Percentiles rank a stretch among this genome's conserved stretches.
phyloP scores from a whole-genome alignment of 345 rosid genomes.

The Dipteronia dyeriana region DNA sequence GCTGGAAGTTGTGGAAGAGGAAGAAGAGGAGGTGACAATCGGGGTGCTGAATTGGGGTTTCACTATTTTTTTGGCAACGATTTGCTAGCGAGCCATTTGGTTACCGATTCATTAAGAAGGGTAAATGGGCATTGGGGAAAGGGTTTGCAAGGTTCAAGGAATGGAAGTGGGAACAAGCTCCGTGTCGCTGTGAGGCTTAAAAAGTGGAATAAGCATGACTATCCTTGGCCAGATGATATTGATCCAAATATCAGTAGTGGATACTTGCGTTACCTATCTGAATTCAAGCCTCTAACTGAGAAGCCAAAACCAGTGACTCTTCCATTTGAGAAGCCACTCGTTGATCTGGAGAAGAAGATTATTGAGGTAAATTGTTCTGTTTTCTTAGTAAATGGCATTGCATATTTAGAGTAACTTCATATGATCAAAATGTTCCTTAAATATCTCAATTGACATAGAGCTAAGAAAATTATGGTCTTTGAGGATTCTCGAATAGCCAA shows the following conservation, averaged over 20 bases:
- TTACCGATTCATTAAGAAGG: constrained; percentile 20
- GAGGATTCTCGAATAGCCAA: not conserved
- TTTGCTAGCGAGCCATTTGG: constrained; percentile 12
- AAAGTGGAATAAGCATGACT: constrained; percentile 27
- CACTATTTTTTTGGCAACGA: constrained; percentile 23
- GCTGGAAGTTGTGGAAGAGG: constrained; percentile 33
- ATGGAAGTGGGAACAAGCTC: constrained; percentile 12
- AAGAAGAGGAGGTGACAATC: constrained; percentile 16
- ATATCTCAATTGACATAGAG: not conserved
- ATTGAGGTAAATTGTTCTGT: constrained; percentile 22
- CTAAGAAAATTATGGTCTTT: not conserved
- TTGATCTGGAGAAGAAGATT: constrained; percentile 36
- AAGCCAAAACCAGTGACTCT: constrained; percentile 34
- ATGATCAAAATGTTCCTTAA: not conserved
- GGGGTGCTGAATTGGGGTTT: constrained; percentile 25
- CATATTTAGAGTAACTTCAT: not conserved
- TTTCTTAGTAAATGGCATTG: not conserved
- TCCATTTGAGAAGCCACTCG: constrained; percentile 35
- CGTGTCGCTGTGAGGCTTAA: constrained; percentile 21
- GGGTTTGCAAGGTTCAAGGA: constrained; percentile 2
- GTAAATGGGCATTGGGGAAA: constrained; percentile 18
- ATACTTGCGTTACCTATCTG: constrained; percentile 19
- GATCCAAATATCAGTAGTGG: constrained; percentile 22
- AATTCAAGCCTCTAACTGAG: constrained; percentile 31
- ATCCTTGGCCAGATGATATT: constrained; percentile 31